Percentiles rank a stretch among this genome's conserved stretches.
These are phyloP conservation scores for Aspergillus indologenus DNA, from an alignment of 495 filamentous ascomycete genomes.

Conservation along the genomic window DNA sequence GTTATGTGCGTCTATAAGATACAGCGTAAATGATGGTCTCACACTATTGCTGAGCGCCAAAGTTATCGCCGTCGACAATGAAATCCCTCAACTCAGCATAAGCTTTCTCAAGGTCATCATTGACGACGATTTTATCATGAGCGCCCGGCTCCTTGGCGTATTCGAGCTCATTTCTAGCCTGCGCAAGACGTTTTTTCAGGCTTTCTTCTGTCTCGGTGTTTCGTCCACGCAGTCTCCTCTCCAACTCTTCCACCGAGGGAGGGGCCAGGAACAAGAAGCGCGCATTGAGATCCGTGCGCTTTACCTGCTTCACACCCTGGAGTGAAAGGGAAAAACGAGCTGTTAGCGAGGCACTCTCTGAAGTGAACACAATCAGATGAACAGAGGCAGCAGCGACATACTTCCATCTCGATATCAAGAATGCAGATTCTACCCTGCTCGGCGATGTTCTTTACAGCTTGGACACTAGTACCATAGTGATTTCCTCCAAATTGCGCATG, in stretches of 20 bases:
- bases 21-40: neutral
- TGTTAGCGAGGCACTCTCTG: neutral
- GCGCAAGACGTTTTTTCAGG: conserved; percentile 68
- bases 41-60: conserved; percentile 32
- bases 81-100: conserved; percentile 75
- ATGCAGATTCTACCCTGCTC: conserved; percentile 50
- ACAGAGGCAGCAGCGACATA: conserved; percentile 33
- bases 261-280: conserved; percentile 85
- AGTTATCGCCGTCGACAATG: conserved; percentile 48
- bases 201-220: conserved; percentile 80
- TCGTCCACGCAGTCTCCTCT: conserved; percentile 72
- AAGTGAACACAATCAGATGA: too few relatives aligned
- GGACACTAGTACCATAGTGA: conserved; percentile 78
- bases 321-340: conserved; percentile 28
- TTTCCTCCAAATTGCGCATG: conserved; percentile 86
- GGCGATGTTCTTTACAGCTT: conserved; percentile 70
- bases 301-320: conserved; percentile 92
- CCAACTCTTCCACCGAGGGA: conserved; percentile 70
- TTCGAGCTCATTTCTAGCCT: conserved; percentile 80
- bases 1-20: conserved; percentile 1
- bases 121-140: conserved; percentile 84
- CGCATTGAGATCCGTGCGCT: conserved; percentile 67
- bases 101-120: conserved; percentile 82
- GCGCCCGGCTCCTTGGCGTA: conserved; percentile 69
- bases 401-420: conserved; percentile 91